Percentiles rank a stretch among this genome's conserved stretches.
Evolutionary conservation across 1,139 yeast species (phyloP).

Genomic region (Geotrichum reessii): DNA sequence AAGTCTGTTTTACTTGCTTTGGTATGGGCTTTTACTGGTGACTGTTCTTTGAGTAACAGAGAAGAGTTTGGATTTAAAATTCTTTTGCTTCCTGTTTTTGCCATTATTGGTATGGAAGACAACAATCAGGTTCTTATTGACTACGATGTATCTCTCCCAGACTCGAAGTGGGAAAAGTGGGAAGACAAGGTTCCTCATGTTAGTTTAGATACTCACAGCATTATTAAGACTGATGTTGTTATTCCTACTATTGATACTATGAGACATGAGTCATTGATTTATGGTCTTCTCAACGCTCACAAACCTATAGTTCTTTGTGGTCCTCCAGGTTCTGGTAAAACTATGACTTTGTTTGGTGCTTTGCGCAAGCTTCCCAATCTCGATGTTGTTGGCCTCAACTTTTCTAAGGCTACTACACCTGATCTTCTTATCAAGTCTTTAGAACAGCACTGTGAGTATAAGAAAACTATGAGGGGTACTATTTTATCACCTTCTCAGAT

Average conservation of each 20-base stretch:
- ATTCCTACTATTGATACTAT: conserved; percentile 78
- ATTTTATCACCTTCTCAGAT: conserved; percentile 53
- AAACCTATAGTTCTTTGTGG: conserved; percentile 75
- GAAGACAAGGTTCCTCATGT: conserved; percentile 41
- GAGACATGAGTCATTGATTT: conserved; percentile 58
- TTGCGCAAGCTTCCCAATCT: conserved; percentile 53
- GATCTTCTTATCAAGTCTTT: conserved; percentile 55
- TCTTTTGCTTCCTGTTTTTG: conserved; percentile 27
- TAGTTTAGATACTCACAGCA: conserved; percentile 59
- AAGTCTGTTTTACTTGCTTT: conserved; percentile 45
- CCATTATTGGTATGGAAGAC: conserved; percentile 21
- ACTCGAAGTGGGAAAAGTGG: conserved; percentile 50
- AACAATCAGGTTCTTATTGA: conserved; percentile 36
- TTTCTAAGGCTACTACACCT: conserved; percentile 77
- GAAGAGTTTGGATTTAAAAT: conserved; percentile 40
- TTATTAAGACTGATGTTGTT: conserved; percentile 57
- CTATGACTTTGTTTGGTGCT: conserved; percentile 78
- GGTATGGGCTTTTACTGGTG: conserved; percentile 71
- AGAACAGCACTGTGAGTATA: conserved; percentile 68
- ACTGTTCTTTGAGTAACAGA: conserved; percentile 42
- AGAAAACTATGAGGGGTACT: conserved; percentile 47
- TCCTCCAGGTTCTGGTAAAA: conserved; percentile 97
- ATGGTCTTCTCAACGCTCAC: conserved; percentile 52
- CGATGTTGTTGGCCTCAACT: conserved; percentile 66
- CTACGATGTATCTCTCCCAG: conserved; percentile 45